Base-by-base conservation (phyloP, 257 asterid genomes). In the Anisodus tanguticus region DNA sequence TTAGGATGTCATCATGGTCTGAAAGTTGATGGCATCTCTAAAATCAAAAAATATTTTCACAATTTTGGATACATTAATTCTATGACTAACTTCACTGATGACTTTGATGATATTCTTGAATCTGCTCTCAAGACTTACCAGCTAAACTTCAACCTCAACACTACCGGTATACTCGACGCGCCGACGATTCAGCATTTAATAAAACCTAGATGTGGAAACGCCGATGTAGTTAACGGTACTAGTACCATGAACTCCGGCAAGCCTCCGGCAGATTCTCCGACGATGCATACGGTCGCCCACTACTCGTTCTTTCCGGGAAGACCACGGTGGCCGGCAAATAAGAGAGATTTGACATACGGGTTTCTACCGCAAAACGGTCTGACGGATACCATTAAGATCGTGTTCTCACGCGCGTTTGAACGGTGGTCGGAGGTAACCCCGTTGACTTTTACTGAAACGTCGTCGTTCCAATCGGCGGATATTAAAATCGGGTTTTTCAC, bases 341-440 rank as follows among this genome's bases (percentile, higher is more conserved):
- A 86, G 82, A 66, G 72, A 4, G 86, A 81, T 83, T 87, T 95
- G 19, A 89, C 92, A 11, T 94, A 94, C 86, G 98, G 97, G 17
- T 95, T 93, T 80, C 6, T 0, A 41, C 92, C 92, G 31, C 91
- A 72, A 57, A 92, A 92, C 54, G 88, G 79, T 84, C 84, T 93
- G 53, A 19, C 92, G 9, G 88, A 81, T 1, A 37, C 1, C 1
- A 92, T 90, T 0, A 81, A 83, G 43, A 67, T 80, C 58, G 89
- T 92, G 85, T 94, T 94, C 86, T 64, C 90, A 9, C 90, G 87
- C 54, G 98, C 98, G 2, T 95, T 95, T 79, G 93, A 90, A 39
- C 88, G 98, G 84, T 95, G 98, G 98, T 92, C 98, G 83, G 98
- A 91, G 88, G 98, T 95, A 5, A 93, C 92, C 45, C 90, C 92